Percentiles rank a stretch among this genome's conserved stretches.
phyloP scores from a whole-genome alignment of 495 filamentous ascomycete species.

The Talaromyces nanjingensis region DNA sequence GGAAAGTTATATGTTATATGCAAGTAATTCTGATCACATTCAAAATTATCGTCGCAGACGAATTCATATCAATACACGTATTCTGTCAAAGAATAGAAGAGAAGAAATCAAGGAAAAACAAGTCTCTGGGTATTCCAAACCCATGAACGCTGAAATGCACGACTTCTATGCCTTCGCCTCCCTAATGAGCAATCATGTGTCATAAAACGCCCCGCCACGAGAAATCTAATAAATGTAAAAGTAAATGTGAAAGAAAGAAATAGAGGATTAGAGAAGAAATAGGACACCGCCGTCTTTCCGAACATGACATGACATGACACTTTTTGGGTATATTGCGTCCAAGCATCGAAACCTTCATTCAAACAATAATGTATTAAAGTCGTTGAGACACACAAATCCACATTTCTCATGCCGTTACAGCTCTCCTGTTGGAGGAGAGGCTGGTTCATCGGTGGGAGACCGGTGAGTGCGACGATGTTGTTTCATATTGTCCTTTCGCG shows the following conservation, averaged over 20 bases:
- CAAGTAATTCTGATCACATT: neutral
- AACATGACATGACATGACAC: neutral
- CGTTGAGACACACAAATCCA: neutral
- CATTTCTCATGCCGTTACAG: neutral
- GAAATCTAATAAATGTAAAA: slow-evolving; percentile 13
- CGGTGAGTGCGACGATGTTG: slow-evolving; percentile 87
- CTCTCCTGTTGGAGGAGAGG: slow-evolving; percentile 1
- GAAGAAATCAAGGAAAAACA: neutral
- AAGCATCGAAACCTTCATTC: neutral
- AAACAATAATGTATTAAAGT: neutral
- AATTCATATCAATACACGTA: neutral
- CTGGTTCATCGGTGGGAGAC: slow-evolving; percentile 29
- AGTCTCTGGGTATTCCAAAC: neutral
- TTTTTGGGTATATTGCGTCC: neutral
- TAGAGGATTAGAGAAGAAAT: neutral
- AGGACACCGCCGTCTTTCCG: neutral
- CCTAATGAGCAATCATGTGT: neutral
- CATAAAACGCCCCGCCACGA: neutral
- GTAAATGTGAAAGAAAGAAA: slow-evolving; percentile 11
- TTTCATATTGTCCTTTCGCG: slow-evolving; percentile 97
- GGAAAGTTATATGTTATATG: neutral
- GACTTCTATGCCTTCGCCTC: neutral
- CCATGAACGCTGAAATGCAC: slow-evolving; percentile 2
- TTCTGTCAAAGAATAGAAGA: neutral
- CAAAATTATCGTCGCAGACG: neutral